phyloP scores from a whole-genome alignment of 2,329 filamentous ascomycete genomes.

The Pezicula carpinea region DNA sequence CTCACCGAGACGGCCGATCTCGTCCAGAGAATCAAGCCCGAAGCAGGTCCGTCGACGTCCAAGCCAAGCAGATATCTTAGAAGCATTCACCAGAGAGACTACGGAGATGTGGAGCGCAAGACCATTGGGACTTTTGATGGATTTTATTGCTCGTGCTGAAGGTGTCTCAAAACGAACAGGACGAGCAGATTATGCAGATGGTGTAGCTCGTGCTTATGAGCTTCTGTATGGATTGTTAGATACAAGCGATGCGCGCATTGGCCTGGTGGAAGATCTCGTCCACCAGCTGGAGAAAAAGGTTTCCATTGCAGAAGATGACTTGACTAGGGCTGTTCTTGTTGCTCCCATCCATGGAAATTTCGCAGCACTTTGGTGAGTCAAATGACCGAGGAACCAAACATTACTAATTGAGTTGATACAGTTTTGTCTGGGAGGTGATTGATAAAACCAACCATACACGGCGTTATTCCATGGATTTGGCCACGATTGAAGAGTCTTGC shows the following conservation, averaged over 20 bases:
- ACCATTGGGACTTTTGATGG: slow-evolving; percentile 31
- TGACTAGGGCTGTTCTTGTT: slow-evolving; percentile 61
- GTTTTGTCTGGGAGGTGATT: slow-evolving; percentile 22
- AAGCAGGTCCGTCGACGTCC: not conserved
- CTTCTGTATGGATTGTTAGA: slow-evolving; percentile 58
- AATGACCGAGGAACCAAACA: not conserved
- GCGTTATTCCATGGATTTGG: slow-evolving; percentile 4
- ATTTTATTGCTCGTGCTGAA: slow-evolving; percentile 50
- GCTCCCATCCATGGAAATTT: slow-evolving; percentile 67
- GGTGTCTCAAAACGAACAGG: slow-evolving; percentile 63
- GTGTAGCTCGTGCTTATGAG: slow-evolving; percentile 72
- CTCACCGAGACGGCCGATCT: not conserved
- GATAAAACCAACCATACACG: slow-evolving; percentile 5
- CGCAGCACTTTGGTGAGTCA: slow-evolving; percentile 56
- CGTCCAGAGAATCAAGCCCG: not conserved
- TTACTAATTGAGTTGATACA: slow-evolving; percentile 9
- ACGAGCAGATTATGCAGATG: slow-evolving; percentile 88
- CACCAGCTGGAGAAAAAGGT: slow-evolving; percentile 61
- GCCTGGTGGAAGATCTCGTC: slow-evolving; percentile 54
- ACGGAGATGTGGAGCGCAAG: not conserved
- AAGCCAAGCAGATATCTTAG: slow-evolving; percentile 1
- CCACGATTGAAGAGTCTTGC: slow-evolving; percentile 3
- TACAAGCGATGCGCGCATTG: slow-evolving; percentile 36
- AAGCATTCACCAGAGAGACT: not conserved
- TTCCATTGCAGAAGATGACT: slow-evolving; percentile 54